phyloP scores from a whole-genome alignment of 495 filamentous ascomycete species.

The Penicillium maclennaniae region DNA sequence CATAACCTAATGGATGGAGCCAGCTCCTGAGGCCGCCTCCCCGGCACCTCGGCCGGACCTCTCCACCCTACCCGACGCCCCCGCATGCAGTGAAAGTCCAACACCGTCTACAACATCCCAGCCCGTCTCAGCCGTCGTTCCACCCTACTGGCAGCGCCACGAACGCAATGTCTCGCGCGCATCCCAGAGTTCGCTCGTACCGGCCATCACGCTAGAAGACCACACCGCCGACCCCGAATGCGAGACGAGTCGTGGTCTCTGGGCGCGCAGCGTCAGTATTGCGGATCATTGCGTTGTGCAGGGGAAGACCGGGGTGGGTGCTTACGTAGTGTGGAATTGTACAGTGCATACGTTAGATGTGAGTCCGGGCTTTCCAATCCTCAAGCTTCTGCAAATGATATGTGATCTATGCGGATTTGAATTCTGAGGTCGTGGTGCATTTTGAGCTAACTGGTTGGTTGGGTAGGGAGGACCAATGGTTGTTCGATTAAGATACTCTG shows the following conservation, averaged over 20 bases:
- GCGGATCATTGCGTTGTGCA: conserved; percentile 64
- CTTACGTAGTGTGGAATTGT: conserved; percentile 75
- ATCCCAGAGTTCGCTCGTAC: conserved; percentile 43
- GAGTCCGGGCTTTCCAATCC: conserved; percentile 20
- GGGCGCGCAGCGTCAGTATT: conserved; percentile 63
- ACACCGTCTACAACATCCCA: conserved; percentile 22
- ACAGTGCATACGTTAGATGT: conserved; percentile 67
- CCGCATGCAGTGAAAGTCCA: neutral
- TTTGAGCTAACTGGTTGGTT: conserved; percentile 15
- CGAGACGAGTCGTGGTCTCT: conserved; percentile 58
- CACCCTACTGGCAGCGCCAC: conserved; percentile 51
- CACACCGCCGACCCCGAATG: conserved; percentile 60
- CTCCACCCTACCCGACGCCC: conserved; percentile 20
- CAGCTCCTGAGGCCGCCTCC: conserved; percentile 42
- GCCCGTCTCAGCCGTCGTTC: conserved; percentile 40
- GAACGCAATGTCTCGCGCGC: conserved; percentile 37
- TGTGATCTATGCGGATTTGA: no score
- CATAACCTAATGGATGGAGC: conserved; percentile 49
- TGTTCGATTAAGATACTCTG: conserved; percentile 67
- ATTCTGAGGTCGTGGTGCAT: neutral
- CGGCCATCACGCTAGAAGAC: conserved; percentile 64
- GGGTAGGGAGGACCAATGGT: conserved; percentile 55
- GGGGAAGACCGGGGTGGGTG: conserved; percentile 59
- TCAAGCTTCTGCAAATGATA: neutral
- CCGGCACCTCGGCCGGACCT: conserved; percentile 27